Evolutionary conservation across 768 basidiomycete species (phyloP).

Genomic region (Suillus subalutaceus): DNA sequence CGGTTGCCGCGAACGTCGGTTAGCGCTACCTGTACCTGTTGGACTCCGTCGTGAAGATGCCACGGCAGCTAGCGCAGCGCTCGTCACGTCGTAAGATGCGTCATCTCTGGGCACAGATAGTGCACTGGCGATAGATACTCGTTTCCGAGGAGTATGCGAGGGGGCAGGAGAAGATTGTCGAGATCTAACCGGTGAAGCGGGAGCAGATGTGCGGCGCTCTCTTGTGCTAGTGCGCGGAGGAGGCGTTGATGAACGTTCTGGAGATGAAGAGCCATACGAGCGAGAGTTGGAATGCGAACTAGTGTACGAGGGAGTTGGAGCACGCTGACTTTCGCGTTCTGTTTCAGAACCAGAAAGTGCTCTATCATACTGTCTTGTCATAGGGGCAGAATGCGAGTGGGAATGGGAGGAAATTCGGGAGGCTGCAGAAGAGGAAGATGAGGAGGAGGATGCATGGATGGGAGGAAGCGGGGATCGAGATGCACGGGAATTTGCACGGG

Average conservation of each 20-base stretch:
- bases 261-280: conserved; percentile 41
- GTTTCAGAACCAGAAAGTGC: conserved; percentile 79
- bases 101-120: conserved; percentile 30
- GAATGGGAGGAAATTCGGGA: conserved; percentile 41
- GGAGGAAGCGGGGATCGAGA: conserved; percentile 42
- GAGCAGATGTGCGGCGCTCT: conserved; percentile 50
- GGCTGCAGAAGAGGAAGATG: conserved; percentile 40
- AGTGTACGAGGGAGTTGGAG: conserved; percentile 33
- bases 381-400: conserved; percentile 30
- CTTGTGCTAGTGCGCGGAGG: conserved; percentile 35
- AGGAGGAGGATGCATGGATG: conserved; percentile 34
- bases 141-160: conserved; percentile 45
- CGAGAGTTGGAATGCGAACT: conserved; percentile 31
- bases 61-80: conserved; percentile 63
- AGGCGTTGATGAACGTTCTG: conserved; percentile 41
- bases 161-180: conserved; percentile 43
- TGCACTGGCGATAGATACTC: conserved; percentile 40
- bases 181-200: conserved; percentile 45
- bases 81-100: conserved; percentile 44
- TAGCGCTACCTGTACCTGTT: conserved; percentile 27
- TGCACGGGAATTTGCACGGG: conserved; percentile 33
- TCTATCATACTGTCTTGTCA: conserved; percentile 35
- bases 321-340: conserved; percentile 63
- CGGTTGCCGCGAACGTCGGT: conserved; percentile 49
- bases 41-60: conserved; percentile 59